These are phyloP conservation scores for Marvania coccoides DNA, from an alignment of 139 green algal genomes.

Conservation along the genomic window DNA sequence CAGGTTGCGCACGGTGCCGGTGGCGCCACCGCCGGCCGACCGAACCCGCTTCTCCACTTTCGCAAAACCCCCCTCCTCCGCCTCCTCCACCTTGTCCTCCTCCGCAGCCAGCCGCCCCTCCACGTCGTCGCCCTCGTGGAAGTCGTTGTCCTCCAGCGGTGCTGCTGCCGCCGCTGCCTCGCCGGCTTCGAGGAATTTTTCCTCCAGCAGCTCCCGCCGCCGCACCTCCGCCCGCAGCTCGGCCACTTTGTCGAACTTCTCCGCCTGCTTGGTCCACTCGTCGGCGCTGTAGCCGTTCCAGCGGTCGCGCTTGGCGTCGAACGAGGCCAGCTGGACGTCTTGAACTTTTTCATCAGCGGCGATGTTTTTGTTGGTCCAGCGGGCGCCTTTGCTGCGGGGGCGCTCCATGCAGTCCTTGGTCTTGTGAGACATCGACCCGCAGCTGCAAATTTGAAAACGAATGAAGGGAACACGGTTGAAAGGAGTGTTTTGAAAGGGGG, in stretches of 20 bases:
- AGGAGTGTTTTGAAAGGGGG: neutral
- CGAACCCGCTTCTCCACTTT: conserved; percentile 95
- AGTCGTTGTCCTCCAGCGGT: conserved; percentile 5
- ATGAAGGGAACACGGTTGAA: neutral
- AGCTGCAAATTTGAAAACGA: conserved; percentile 49
- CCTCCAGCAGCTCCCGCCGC: conserved; percentile 57
- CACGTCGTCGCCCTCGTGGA: conserved; percentile 23
- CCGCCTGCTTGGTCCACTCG: conserved; percentile 59
- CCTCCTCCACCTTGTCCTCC: conserved; percentile 78
- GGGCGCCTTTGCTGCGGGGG: conserved; percentile 78
- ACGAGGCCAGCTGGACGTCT: conserved; percentile 67
- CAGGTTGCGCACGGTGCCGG: conserved; percentile 88
- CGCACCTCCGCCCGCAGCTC: conserved; percentile 44
- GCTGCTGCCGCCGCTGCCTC: conserved; percentile 34
- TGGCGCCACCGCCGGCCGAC: conserved; percentile 80
- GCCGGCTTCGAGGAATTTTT: conserved; percentile 39
- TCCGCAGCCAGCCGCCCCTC: conserved; percentile 42
- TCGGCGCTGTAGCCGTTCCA: conserved; percentile 89
- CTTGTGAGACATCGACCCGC: conserved; percentile 92
- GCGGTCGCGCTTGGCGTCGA: conserved; percentile 89
- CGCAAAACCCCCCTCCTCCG: conserved; percentile 50
- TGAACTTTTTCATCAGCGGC: conserved; percentile 92
- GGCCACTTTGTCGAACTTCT: conserved; percentile 64
- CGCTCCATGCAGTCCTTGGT: conserved; percentile 94
- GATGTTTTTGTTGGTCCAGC: conserved; percentile 87